Evolutionary conservation across 495 filamentous ascomycete species (phyloP), one percentile per base, ranked within the genome.

Genomic region (Xylaria curta): DNA sequence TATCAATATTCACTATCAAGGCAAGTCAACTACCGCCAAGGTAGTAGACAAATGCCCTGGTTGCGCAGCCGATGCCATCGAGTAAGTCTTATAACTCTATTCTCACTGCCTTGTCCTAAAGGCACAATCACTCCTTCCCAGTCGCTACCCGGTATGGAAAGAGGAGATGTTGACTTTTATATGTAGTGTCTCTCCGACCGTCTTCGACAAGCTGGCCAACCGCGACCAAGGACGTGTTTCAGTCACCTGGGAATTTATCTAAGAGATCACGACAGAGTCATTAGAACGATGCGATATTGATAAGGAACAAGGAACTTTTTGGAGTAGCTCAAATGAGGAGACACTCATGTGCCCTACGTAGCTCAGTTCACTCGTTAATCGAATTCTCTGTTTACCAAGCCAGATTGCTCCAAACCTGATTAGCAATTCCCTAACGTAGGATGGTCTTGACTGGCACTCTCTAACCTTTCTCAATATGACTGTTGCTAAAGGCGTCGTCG

Each of bases 11-110:
- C 76, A 68, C 58, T 79, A 75, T 72, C 80, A 83, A 31, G 91
- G 89, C 78, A 88, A 87, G 79, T 86, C 86, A 15, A 74, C 74
- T 61, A 83, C 72, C 6, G 91, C 87, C 44, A 86, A 71, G 24
- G 87, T 94, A 40, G 88, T 88, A 26, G 93, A 95, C 86, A 91
- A 92, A 81, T 95, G 93, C 84, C 87, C 88, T 79, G 91, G 91
- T 73, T 94, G 93, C 75, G 70, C 58, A 13, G 69, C 24, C 4
- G 73, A 73, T 65, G 69, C 78, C 64, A 83, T 89, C 44, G 86
- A 88, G 68, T 70, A 51, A 70, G 68, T 64, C 17, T 15, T 71
- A 8, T 33, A 28, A 38, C 17, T 4, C 54, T 17, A 9, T 31
- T 8, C n/a, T 40, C 24, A 38, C 7, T 21, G 8, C 38, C 13